Percentiles rank a stretch among this genome's conserved stretches.
phyloP scores from a whole-genome alignment of 495 filamentous ascomycete genomes.

The Astrothelium macrocarpum region DNA sequence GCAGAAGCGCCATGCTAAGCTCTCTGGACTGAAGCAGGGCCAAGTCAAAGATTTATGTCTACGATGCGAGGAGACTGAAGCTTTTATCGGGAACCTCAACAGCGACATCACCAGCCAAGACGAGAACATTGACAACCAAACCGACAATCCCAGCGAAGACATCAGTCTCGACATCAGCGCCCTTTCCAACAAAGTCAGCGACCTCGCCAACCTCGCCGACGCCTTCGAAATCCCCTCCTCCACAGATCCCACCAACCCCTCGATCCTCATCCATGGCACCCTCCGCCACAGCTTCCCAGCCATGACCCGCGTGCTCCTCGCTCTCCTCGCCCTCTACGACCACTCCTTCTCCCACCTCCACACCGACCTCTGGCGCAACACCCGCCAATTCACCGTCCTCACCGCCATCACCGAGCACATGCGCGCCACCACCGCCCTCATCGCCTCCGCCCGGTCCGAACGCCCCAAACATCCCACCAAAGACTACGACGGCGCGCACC shows the following conservation, averaged over 20 bases:
- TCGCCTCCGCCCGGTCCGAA: not conserved
- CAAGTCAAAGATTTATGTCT: not conserved
- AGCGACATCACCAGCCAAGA: not conserved
- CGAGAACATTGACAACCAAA: not conserved
- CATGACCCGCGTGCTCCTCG: constrained; percentile 10
- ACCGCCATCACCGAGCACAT: constrained; percentile 5
- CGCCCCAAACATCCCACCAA: not conserved
- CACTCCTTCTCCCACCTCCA: not conserved
- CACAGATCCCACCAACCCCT: not conserved
- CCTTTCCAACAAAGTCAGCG: not conserved
- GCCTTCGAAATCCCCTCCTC: not conserved
- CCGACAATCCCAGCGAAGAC: not conserved
- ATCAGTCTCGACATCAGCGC: not conserved
- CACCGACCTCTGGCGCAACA: not conserved
- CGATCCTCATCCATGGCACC: constrained; percentile 9
- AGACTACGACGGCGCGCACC: not conserved
- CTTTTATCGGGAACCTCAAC: not conserved
- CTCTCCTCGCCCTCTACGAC: constrained; percentile 9
- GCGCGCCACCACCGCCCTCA: constrained; percentile 6
- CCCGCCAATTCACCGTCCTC: constrained; percentile 4
- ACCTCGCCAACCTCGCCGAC: not conserved
- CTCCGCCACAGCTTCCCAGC: constrained; percentile 17
- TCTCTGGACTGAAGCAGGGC: not conserved
- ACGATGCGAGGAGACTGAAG: not conserved
- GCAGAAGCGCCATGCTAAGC: not conserved